Evolutionary conservation across 352 stramenopile species (phyloP).

Genomic region (Pythium apleroticum): DNA sequence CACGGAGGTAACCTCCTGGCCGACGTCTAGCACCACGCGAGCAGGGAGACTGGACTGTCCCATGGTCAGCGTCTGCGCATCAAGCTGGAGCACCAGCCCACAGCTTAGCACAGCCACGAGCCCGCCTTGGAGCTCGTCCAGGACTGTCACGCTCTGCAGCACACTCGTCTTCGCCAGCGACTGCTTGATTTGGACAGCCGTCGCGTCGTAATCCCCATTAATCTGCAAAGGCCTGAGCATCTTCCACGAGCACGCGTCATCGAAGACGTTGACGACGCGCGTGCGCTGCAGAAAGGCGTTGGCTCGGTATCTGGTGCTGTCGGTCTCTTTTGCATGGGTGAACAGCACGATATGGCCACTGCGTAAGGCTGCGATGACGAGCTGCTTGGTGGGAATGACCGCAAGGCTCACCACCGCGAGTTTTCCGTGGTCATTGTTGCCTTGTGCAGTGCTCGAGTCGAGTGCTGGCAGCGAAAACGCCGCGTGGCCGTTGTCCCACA

Average conservation of each 20-base stretch:
- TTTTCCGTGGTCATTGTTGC: not conserved
- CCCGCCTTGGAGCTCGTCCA: slow-evolving; percentile 28
- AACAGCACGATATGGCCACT: slow-evolving; percentile 32
- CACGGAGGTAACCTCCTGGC: slow-evolving; percentile 12
- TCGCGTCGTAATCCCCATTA: not conserved
- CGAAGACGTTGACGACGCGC: slow-evolving; percentile 12
- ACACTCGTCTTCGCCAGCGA: not conserved
- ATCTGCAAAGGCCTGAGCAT: slow-evolving; percentile 4
- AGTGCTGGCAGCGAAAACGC: slow-evolving; percentile 36
- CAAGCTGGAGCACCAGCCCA: slow-evolving; percentile 19
- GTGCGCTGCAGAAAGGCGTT: slow-evolving; percentile 22
- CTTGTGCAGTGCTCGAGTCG: slow-evolving; percentile 8
- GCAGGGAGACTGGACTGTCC: not conserved
- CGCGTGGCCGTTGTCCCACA: slow-evolving; percentile 60
- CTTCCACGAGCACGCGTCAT: slow-evolving; percentile 20
- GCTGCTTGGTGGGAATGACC: slow-evolving; percentile 34
- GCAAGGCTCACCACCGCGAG: slow-evolving; percentile 35
- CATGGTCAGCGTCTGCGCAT: slow-evolving; percentile 8
- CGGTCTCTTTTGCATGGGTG: slow-evolving; percentile 12
- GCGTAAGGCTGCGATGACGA: slow-evolving; percentile 42
- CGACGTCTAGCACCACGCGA: slow-evolving; percentile 23
- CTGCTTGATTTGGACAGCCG: slow-evolving; percentile 11
- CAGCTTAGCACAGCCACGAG: slow-evolving; percentile 15
- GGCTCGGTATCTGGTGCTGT: slow-evolving; percentile 16
- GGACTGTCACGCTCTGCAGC: slow-evolving; percentile 19